phyloP scores from a whole-genome alignment of 768 basidiomycete genomes.

The Favolaschia claudopus region DNA sequence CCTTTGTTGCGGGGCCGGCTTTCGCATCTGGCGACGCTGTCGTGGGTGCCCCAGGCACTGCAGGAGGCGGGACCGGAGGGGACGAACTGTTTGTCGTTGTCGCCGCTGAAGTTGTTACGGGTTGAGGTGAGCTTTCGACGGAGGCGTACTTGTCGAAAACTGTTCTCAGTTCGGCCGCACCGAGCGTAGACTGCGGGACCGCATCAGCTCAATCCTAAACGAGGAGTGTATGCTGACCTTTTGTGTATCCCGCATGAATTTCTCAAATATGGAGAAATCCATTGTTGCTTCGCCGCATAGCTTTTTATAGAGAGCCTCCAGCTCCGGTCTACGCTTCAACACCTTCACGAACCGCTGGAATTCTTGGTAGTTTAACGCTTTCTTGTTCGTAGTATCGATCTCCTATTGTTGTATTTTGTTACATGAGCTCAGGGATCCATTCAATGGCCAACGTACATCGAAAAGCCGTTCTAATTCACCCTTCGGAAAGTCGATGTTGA shows the following conservation, averaged over 20 bases:
- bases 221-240: conserved; percentile 14
- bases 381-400: conserved; percentile 48
- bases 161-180: conserved; percentile 24
- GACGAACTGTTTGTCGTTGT: neutral
- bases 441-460: conserved; percentile 38
- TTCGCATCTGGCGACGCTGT: too few species aligned
- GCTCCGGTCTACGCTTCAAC: conserved; percentile 69
- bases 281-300: conserved; percentile 19
- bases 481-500: conserved; percentile 58
- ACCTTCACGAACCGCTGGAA: conserved; percentile 74
- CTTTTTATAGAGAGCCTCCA: conserved; percentile 55
- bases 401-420: conserved; percentile 46
- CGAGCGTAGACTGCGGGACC: conserved; percentile 31
- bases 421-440: too few species aligned
- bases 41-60: too few species aligned
- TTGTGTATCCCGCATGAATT: conserved; percentile 32
- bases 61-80: too few species aligned
- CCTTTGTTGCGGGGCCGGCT: neutral
- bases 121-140: neutral
- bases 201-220: neutral
- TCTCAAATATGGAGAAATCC: conserved; percentile 28
- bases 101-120: neutral
- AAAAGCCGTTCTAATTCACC: conserved; percentile 57
- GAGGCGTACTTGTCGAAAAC: conserved; percentile 33
- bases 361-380: conserved; percentile 62